Percentiles rank a stretch among this genome's conserved stretches.
phyloP scores from a whole-genome alignment of 768 basidiomycete genomes.

The Russula sp. region DNA sequence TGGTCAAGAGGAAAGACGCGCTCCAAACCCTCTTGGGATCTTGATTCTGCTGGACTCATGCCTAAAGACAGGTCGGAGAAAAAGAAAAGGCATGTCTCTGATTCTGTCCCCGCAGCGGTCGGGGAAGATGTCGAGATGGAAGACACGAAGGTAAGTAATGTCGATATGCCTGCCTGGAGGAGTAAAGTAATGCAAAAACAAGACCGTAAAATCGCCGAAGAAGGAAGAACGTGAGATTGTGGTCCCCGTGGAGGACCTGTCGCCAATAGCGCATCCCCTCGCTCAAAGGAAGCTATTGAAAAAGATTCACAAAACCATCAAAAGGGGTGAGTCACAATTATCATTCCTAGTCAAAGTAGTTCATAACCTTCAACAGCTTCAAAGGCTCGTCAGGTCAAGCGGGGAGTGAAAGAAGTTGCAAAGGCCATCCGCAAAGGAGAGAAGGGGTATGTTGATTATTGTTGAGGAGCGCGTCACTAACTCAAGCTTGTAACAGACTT shows the following conservation, averaged over 20 bases:
- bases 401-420: slow-evolving; percentile 97
- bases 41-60: slow-evolving; percentile 31
- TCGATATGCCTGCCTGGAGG: neutral
- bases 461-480: neutral
- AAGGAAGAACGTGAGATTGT: slow-evolving; percentile 53
- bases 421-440: slow-evolving; percentile 97
- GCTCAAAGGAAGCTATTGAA: slow-evolving; percentile 91
- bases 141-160: slow-evolving; percentile 33
- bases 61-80: slow-evolving; percentile 71
- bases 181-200: slow-evolving; percentile 4
- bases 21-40: neutral
- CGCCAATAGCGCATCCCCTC: slow-evolving; percentile 90
- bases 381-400: slow-evolving; percentile 89
- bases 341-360: neutral
- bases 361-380: slow-evolving; percentile 50
- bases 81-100: slow-evolving; percentile 44
- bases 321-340: slow-evolving; percentile 54
- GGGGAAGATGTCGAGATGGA: slow-evolving; percentile 50
- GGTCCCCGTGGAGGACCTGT: slow-evolving; percentile 73
- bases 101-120: slow-evolving; percentile 26
- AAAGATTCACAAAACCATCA: slow-evolving; percentile 91
- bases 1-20: neutral
- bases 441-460: slow-evolving; percentile 59
- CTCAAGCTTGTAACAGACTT: slow-evolving; percentile 42
- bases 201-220: slow-evolving; percentile 24